Evolutionary conservation across 495 filamentous ascomycete genomes (phyloP), one percentile per base, ranked within the genome.

Genomic region (Podospora pseudocomata): DNA sequence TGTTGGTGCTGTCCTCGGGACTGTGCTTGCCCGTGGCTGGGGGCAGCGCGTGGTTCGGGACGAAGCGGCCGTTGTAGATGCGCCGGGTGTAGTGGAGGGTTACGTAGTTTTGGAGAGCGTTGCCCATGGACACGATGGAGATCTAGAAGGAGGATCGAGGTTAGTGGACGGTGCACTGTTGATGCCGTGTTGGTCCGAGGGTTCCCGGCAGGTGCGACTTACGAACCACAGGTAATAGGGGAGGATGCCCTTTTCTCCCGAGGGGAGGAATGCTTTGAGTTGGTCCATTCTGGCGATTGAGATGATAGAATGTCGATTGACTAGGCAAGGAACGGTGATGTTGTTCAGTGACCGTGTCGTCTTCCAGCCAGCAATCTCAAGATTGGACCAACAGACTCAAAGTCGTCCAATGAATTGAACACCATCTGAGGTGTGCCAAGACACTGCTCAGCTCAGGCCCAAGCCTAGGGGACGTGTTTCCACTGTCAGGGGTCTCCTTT

Each of bases 81-180:
- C 91, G 88, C 2, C 85, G 84, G 11, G 92, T 92, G 78, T 90
- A 92, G 73, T 84, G 77, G 9, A 91, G 79, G 4, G 92, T 94
- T 20, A 77, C 63, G 81, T 93, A 95, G 75, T 91, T 86, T 80
- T 97, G 94, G 71, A 94, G 70, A 26, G 86, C 88, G 83, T 98
- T 98, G 72, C 84, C 88, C 62, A 92, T 80, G 66, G 94, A 90
- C 61, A 94, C 82, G 58, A 91, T 74, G 60, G 91, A 91, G 72
- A 94, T 83, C 92, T 95, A 60, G 15, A 32, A 7, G 19, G 2
- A 15, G 16, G 0, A 32, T 20, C 11, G 62, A 62, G 39, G 11
- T 13, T 27, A 3, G 65, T 26, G 23, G 15, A 3, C 20, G 55
- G 55, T 20, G 60, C 54, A 27, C 0, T 30, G 20, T n/a, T 13